phyloP scores from a whole-genome alignment of 1,284 basidiomycete genomes.

The Microbotryum scabiosae region DNA sequence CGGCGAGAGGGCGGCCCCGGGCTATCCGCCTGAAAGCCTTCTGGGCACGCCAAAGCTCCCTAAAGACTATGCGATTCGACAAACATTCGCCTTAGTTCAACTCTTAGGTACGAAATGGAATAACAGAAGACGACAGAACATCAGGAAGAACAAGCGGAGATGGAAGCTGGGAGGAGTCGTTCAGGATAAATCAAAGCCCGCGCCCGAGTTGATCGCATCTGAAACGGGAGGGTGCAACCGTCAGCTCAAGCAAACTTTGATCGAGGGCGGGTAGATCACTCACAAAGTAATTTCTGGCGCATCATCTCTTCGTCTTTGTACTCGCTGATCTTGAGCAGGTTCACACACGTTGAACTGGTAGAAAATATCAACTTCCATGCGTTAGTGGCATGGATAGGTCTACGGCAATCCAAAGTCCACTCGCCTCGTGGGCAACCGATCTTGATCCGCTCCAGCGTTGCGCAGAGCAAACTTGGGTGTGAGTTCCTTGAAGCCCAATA shows the following conservation, averaged over 20 bases:
- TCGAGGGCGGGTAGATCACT: too few species aligned
- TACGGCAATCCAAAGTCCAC: background rate
- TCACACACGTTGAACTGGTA: slow-evolving; percentile 59
- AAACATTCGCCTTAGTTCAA: too few species aligned
- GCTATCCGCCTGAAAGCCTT: too few species aligned
- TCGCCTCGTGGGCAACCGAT: slow-evolving; percentile 56
- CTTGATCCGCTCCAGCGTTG: slow-evolving; percentile 62
- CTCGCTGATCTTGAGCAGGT: slow-evolving; percentile 57
- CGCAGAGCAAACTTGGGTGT: slow-evolving; percentile 77
- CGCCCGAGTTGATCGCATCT: slow-evolving; percentile 63
- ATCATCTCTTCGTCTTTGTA: slow-evolving; percentile 58
- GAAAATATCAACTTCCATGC: background rate
- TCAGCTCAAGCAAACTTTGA: too few species aligned
- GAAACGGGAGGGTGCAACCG: background rate
- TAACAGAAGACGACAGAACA: too few species aligned
- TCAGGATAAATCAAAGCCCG: slow-evolving; percentile 72
- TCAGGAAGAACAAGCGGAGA: too few species aligned
- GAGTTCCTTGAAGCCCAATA: slow-evolving; percentile 80
- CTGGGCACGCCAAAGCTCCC: too few species aligned
- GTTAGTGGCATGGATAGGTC: background rate
- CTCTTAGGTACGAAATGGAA: too few species aligned
- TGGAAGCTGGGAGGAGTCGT: background rate
- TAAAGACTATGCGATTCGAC: too few species aligned
- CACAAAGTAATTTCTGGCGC: background rate
- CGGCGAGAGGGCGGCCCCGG: too few species aligned